Evolutionary conservation across 495 filamentous ascomycete species (phyloP), one percentile per base, ranked within the genome.

Genomic region (Lasiosphaeria miniovina): DNA sequence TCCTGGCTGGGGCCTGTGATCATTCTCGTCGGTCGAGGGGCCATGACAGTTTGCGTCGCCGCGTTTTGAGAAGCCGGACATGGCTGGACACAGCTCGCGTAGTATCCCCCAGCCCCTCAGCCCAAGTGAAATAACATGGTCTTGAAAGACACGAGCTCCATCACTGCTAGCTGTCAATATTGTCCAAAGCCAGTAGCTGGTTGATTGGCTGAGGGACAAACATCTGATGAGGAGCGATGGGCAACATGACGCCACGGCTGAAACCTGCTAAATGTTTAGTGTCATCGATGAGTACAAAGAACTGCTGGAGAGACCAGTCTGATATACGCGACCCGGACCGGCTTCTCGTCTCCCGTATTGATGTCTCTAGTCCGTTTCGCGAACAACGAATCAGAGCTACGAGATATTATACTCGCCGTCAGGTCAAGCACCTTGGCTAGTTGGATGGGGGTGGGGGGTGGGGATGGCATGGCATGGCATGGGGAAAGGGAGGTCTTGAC

Each of bases 201-300:
- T 46, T 69, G 63, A 74, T 75, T 75, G 71, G 72, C 55, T 58
- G 45, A 36, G 17, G 32, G 40, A 36, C 49, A 34, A 49, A 45
- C 31, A 68, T 66, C 65, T 65, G 59, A 65, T 55, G 57, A 65
- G 63, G 54, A 60, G 48, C 57, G 33, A 59, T 65, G 36, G 49
- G 64, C 51, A 65, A 60, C 34, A 65, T 63, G 65, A 68, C 75
- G 74, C 75, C 75, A 76, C 70, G 75, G 75, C 75, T 78, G 71
- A 75, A 67, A 67, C 61, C 43, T n/a, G 43, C 12, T 46, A n/a
- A 46, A 2, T 5, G 15, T 46, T 14, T 46, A 11, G 43, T 14
- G 12, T 4, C 8, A 14, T 11, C 6, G 12, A 14, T 1, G 12
- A 35, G 52, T 54, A 33, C 38, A 54, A 35, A 40, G 43, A 49